Base-by-base conservation (phyloP, 2,329 filamentous ascomycete genomes). In the Stagonosporopsis chrysanthemi region DNA sequence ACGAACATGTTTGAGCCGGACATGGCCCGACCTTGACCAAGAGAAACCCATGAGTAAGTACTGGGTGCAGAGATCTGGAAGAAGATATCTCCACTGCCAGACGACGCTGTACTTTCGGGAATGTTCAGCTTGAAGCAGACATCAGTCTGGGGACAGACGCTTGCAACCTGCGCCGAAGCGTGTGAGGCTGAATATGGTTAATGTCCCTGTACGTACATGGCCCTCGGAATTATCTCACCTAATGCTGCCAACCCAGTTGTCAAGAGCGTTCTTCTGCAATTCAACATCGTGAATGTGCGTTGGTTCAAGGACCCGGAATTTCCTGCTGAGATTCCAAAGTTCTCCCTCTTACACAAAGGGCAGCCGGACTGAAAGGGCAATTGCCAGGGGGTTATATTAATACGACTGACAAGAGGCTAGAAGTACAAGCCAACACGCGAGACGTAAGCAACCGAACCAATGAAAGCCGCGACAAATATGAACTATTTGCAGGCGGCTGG, bases 21-120 rank as follows among this genome's bases (percentile, higher is more conserved):
- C 85, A 87, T 88, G 19, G 69, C 61, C 2, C 63, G 75, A 24
- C 85, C 85, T 67, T 86, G 83, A 7, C 84, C 85, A 3, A 87
- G 70, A 3, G 79, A 82, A 31, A 85, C 78, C 82, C 83, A 88
- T 72, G 80, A 71, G 66, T 84, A 80, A 6, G 69, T 77, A 38
- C 78, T 79, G 2, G 85, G 84, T 3, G 82, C 83, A 42, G 78
- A 80, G 46, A 88, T 78, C 56, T 85, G 83, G 65, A 87, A 82
- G 72, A 80, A 87, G 49, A 88, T 82, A 58, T 86, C 82, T 22
- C 85, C 84, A 31, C 65, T 77, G 12, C 81, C 81, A 19, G 79
- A 81, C 3, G 77, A 79, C 1, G 81, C 81, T 4, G 84, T 86
- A 26, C 74, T 69, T 23, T 80, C 70, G 2, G 85, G 84, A 6